Base-by-base conservation (phyloP, 352 stramenopile genomes). In the Globisporangium nodosum region DNA sequence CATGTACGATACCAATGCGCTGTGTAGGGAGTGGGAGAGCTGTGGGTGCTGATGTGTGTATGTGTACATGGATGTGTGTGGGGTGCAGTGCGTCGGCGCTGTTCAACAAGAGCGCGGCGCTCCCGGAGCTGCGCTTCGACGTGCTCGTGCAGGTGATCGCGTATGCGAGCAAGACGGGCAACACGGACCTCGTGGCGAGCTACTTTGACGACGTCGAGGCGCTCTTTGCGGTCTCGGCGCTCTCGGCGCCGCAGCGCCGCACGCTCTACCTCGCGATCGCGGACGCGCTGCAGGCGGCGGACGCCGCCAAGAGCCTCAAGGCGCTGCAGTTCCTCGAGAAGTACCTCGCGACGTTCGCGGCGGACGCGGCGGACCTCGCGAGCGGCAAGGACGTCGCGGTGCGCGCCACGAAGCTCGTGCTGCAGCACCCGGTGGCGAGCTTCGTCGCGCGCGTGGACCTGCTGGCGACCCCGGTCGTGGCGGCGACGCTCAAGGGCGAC, bases 391-490 rank as follows among this genome's bases (percentile, higher is more conserved):
- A 84, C 57, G 79, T 90, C 37, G 84, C 90, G 5, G 68, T 89
- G 31, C 91, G 88, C 54, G 89, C 88, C 6, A 77, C 74, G 24
- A 81, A 94, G 58, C 78, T 93, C 55, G 87, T 94, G 56, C 85
- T 97, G 56, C 76, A 92, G 61, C 83, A 97, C 64, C 92, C 94
- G 4, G 75, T 98, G 56, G 78, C 87, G 49, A 87, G 88, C 58
- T 98, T 98, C 65, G 66, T 88, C 33, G 75, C 88, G n/a, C 87
- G 96, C 63, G 75, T 96, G 52, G 87, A 91, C 56, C 70, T 98
- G 52, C 69, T 96, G 16, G 69, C 78, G 18, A 78, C 87, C 47
- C 79, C 85, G 1, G 90, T 92, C 8, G 87, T 97, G n/a, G 53
- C 76, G 45, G 65, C 81, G 13, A 64, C 73, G 59, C 78, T 98